Conservation (phyloP, 2,329 filamentous ascomycete genomes). For the Phyllosticta capitalensis region DNA sequence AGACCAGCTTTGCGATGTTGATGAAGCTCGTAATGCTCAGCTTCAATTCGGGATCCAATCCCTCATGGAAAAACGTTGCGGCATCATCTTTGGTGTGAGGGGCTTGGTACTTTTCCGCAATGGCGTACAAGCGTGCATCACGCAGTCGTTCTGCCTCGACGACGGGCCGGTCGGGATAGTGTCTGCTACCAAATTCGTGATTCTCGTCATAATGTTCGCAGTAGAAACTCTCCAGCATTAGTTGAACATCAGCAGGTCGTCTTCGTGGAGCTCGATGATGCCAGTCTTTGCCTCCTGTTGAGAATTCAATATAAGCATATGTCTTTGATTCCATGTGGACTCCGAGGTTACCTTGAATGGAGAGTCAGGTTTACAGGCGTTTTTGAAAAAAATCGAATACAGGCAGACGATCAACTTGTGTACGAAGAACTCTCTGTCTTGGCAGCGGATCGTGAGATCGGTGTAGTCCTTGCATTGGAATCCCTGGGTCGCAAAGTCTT, state of each 20-base stretch:
- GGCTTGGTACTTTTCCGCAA: neutral
- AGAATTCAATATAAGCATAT: too few relatives aligned
- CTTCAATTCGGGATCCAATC: too few relatives aligned
- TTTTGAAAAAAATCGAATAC: neutral
- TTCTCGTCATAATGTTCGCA: neutral
- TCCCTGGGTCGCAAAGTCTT: too few relatives aligned
- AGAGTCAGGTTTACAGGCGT: conserved; percentile 1
- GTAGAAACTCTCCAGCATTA: neutral
- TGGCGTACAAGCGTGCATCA: neutral
- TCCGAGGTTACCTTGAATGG: neutral
- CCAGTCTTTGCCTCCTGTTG: neutral
- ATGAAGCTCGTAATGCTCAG: neutral
- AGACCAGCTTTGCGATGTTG: neutral
- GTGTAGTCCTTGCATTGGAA: neutral
- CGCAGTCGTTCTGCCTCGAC: neutral
- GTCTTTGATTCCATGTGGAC: too few relatives aligned
- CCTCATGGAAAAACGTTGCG: too few relatives aligned
- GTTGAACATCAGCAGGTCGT: neutral
- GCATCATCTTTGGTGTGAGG: neutral
- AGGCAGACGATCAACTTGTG: neutral
- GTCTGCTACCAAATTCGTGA: neutral
- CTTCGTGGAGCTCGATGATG: neutral
- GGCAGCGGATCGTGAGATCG: neutral
- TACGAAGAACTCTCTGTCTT: neutral
- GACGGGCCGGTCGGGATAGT: too few relatives aligned